Base-by-base conservation (phyloP, 441 rosid genomes). In the Adansonia madagascariensis region DNA sequence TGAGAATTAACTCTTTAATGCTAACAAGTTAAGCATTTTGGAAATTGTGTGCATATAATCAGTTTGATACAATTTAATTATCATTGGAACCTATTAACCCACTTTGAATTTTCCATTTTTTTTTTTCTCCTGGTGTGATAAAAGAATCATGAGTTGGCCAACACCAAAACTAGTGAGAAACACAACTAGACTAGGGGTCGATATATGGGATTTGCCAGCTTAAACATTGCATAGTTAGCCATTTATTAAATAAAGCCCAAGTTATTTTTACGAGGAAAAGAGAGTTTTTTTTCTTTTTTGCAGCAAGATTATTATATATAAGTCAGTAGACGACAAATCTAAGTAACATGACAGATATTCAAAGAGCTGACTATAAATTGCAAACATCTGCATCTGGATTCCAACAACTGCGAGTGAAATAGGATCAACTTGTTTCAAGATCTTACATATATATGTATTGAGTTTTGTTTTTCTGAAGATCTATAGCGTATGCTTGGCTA, bases 331-430 rank as follows among this genome's bases (percentile, higher is more conserved):
- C 27, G 89, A 89, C 94, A 89, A 87, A 80, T 80, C 86, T 50
- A 72, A 86, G 89, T 83, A 89, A 89, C 91, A 82, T 88, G 91
- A 88, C 31, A 27, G 87, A 79, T 88, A 89, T 84, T 86, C 79
- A 73, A 83, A 78, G 46, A 78, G 67, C 67, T 75, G 77, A 60
- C 62, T 84, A 85, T 83, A 88, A 81, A 84, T 77, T 27, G 63
- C 73, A 79, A 74, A 59, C 87, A 82, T 77, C 84, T 80, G 20
- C 85, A 82, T 82, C 82, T 82, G 88, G 82, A 83, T 79, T 76
- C 74, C 79, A 75, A 74, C 31, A 22, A 71, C 63, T 59, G 67
- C 65, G 11, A 35, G 18, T 8, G 47, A 72, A 57, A 3, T 39
- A 49, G 66, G 35, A 78, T 62, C 31, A 60, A 18, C 72, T 53